These are phyloP conservation scores for Solanum ahanhuiri DNA, from an alignment of 257 asterid species.

Conservation along the genomic window DNA sequence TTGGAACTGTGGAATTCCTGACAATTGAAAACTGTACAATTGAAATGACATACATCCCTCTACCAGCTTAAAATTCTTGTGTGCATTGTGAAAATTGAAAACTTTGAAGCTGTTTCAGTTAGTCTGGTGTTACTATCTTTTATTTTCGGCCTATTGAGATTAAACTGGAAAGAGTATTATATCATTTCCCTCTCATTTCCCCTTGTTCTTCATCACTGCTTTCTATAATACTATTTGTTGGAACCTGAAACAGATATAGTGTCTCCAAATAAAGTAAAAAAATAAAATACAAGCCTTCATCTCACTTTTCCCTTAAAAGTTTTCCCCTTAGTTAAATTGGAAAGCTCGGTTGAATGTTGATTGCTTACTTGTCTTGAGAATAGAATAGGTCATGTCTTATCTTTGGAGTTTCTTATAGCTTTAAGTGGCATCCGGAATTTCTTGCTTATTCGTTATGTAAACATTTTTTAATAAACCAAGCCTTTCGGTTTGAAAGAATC, in stretches of 20 bases:
- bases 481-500: background rate
- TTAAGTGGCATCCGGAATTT: background rate
- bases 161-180: background rate
- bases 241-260: background rate
- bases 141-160: background rate
- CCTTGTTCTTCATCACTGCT: background rate
- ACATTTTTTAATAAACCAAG: background rate
- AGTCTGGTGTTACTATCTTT: background rate
- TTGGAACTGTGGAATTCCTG: background rate
- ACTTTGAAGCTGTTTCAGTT: background rate
- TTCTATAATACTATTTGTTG: background rate
- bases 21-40: background rate
- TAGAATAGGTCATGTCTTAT: background rate
- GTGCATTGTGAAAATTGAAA: background rate
- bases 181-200: background rate
- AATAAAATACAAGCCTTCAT: background rate
- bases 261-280: background rate
- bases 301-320: background rate
- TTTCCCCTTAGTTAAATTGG: background rate
- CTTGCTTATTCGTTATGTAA: background rate
- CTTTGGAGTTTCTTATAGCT: background rate
- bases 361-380: background rate
- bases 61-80: background rate
- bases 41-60: background rate
- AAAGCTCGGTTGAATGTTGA: background rate